phyloP scores from a whole-genome alignment of 768 basidiomycete genomes.

The Pholiota microspora region DNA sequence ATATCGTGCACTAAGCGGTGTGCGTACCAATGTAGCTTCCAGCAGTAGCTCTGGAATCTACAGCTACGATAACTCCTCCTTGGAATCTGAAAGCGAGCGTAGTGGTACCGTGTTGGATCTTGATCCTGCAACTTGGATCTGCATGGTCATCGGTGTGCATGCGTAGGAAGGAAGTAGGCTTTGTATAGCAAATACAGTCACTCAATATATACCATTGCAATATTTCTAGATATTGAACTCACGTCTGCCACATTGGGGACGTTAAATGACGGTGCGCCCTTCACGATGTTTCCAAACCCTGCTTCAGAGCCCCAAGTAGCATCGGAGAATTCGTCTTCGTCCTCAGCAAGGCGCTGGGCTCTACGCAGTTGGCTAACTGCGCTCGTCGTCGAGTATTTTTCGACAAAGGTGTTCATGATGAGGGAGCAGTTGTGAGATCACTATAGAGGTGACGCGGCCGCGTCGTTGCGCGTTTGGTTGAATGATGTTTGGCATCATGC shows the following conservation, averaged over 20 bases:
- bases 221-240: conserved; percentile 28
- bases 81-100: conserved; percentile 96
- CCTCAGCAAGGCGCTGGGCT: conserved; percentile 45
- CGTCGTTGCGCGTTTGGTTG: conserved; percentile 37
- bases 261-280: conserved; percentile 69
- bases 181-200: conserved; percentile 4
- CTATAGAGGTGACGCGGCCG: conserved; percentile 43
- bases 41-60: conserved; percentile 97
- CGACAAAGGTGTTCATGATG: conserved; percentile 72
- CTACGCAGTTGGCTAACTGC: conserved; percentile 47
- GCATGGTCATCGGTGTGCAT: conserved; percentile 95
- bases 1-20: background rate
- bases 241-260: conserved; percentile 78
- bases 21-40: conserved; percentile 94
- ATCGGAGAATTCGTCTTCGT: conserved; percentile 65
- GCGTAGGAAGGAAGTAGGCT: conserved; percentile 91
- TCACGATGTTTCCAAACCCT: conserved; percentile 75
- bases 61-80: conserved; percentile 98
- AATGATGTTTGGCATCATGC: conserved; percentile 29
- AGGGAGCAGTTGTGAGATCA: conserved; percentile 14
- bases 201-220: conserved; percentile 6
- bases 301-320: conserved; percentile 80
- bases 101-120: conserved; percentile 98
- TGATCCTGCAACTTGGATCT: conserved; percentile 92
- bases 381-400: conserved; percentile 61